Percentiles rank a stretch among this genome's conserved stretches.
Conservation (phyloP, 2,329 filamentous ascomycete genomes). For the Arthrobotrys musiformis region DNA sequence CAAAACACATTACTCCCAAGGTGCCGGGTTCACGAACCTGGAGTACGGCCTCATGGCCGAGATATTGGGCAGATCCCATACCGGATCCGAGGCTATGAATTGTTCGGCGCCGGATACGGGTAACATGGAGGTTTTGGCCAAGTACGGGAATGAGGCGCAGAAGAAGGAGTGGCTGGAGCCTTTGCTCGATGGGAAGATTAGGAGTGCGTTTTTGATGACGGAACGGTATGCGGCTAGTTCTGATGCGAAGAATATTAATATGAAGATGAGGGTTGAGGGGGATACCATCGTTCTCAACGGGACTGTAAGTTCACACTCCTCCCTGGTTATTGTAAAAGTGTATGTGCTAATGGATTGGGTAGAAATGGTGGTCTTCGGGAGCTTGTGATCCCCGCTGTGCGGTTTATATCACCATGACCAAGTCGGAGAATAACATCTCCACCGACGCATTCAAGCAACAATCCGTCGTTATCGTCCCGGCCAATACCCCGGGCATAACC, state of each 20-base stretch:
- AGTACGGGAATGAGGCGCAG: slow-evolving; percentile 86
- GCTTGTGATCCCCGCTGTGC: slow-evolving; percentile 91
- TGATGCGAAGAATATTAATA: slow-evolving; percentile 91
- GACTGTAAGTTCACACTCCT: slow-evolving; percentile 66
- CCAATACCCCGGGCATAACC: slow-evolving; percentile 83
- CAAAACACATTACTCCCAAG: slow-evolving; percentile 93
- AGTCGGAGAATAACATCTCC: slow-evolving; percentile 63
- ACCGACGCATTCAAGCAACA: slow-evolving; percentile 89
- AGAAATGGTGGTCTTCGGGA: slow-evolving; percentile 99
- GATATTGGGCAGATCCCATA: slow-evolving; percentile 84
- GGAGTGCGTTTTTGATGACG: slow-evolving; percentile 93
- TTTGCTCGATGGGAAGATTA: slow-evolving; percentile 83
- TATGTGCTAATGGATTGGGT: slow-evolving; percentile 14
- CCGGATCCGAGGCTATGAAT: slow-evolving; percentile 87
- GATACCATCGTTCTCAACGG: slow-evolving; percentile 93
- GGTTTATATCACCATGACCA: slow-evolving; percentile 97
- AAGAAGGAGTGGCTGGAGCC: slow-evolving; percentile 85
- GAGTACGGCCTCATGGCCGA: slow-evolving; percentile 99
- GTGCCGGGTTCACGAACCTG: slow-evolving; percentile 91
- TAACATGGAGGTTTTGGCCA: slow-evolving; percentile 94
- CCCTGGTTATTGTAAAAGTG: slow-evolving; percentile 44
- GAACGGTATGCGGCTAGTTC: slow-evolving; percentile 88
- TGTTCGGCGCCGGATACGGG: slow-evolving; percentile 91
- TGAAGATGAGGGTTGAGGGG: slow-evolving; percentile 83
- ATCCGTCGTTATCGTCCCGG: slow-evolving; percentile 89